Percentiles rank a stretch among this genome's conserved stretches.
Evolutionary conservation across 441 rosid species (phyloP).

Genomic region (Pelargonium fulgidum): DNA sequence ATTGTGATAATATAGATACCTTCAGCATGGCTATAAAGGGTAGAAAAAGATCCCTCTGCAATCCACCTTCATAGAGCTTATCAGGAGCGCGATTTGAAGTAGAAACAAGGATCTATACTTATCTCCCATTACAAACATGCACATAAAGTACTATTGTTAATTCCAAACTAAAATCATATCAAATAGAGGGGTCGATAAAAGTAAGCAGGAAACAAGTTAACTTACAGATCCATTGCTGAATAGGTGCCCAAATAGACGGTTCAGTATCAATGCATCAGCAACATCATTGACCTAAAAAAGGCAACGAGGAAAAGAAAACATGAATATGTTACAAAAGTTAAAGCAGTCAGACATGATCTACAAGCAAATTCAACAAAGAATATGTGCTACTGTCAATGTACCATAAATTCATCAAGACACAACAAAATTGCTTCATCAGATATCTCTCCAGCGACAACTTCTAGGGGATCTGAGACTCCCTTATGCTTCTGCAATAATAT

Average conservation of each 20-base stretch:
- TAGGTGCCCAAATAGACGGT: conserved; percentile 75
- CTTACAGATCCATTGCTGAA: conserved; percentile 85
- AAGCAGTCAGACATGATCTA: neutral
- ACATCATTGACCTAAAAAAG: conserved; percentile 59
- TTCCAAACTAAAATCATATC: conserved; percentile 16
- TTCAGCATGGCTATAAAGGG: conserved; percentile 82
- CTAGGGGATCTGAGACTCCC: conserved; percentile 95
- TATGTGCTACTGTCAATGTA: conserved; percentile 25
- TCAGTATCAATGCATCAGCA: conserved; percentile 88
- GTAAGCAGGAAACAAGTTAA: conserved; percentile 7
- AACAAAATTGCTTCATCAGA: conserved; percentile 81
- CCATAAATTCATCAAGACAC: conserved; percentile 97
- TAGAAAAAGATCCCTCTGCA: conserved; percentile 91
- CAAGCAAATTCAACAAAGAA: conserved; percentile 3
- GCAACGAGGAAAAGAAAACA: conserved; percentile 8
- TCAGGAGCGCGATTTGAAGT: conserved; percentile 96
- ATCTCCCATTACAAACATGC: conserved; percentile 30
- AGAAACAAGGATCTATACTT: conserved; percentile 76
- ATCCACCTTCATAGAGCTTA: conserved; percentile 87
- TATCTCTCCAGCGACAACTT: conserved; percentile 95
- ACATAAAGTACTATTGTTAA: conserved; percentile 19
- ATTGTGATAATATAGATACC: conserved; percentile 31
- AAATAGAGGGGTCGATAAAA: neutral
- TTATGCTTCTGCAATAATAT: conserved; percentile 64
- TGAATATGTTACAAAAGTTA: neutral